phyloP scores from a whole-genome alignment of 768 basidiomycete genomes.

The Mycena metata region DNA sequence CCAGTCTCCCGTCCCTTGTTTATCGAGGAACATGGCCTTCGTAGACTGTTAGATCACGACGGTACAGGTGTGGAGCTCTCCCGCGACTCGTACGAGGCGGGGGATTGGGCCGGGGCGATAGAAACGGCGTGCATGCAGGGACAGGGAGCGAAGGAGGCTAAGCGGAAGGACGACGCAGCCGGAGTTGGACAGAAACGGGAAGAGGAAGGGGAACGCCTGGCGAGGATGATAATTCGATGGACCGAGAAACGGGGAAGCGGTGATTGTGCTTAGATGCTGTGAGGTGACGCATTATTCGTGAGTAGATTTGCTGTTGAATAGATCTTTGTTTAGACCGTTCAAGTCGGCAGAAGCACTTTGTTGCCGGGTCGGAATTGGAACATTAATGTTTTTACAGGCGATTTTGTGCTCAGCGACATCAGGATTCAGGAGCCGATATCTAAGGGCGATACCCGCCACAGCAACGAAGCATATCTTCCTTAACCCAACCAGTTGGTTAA shows the following conservation, averaged over 20 bases:
- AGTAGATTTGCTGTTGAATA: background rate
- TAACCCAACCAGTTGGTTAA: background rate
- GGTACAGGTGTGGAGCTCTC: conserved; percentile 80
- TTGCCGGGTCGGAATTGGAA: background rate
- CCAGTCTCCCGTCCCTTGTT: conserved; percentile 83
- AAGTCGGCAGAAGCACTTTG: background rate
- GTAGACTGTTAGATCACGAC: conserved; percentile 69
- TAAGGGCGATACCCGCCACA: background rate
- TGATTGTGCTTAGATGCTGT: background rate
- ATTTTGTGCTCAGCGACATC: too few relatives aligned
- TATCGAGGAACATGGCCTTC: conserved; percentile 84
- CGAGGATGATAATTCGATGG: conserved; percentile 65
- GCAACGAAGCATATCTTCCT: conserved; percentile 8
- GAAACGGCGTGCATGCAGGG: conserved; percentile 71
- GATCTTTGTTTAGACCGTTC: too few relatives aligned
- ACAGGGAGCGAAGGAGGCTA: conserved; percentile 58
- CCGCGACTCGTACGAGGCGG: conserved; percentile 75
- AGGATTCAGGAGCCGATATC: background rate
- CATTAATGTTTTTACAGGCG: too few relatives aligned
- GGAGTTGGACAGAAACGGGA: conserved; percentile 56
- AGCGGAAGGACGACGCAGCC: conserved; percentile 55
- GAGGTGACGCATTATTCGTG: background rate
- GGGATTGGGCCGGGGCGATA: conserved; percentile 76
- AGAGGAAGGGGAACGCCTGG: conserved; percentile 61
- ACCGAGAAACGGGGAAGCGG: conserved; percentile 49